Base-by-base conservation (phyloP, 2,329 filamentous ascomycete species). In the Albophoma yamanashiensis region DNA sequence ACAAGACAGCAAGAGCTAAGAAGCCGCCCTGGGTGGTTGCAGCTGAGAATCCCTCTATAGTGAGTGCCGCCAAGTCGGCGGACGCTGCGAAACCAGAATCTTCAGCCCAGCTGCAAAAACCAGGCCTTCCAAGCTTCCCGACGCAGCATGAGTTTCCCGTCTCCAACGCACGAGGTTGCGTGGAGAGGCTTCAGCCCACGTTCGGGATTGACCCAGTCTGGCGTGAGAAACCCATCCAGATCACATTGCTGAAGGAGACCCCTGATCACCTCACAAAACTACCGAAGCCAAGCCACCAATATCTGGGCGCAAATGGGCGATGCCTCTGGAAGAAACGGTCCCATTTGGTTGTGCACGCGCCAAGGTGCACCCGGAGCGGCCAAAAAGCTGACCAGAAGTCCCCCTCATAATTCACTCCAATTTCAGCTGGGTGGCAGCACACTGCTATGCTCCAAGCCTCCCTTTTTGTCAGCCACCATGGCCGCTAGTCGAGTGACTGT, bases 101-200 rank as follows among this genome's bases (percentile, higher is more conserved):
- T 50, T 11, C 45, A 50, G 45, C 45, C 17, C 45, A 27, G 45
- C 22, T 27, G 8, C 12, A 12, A 27, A 50, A 17, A 27, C 22
- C 45, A 50, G 1, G 45, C 17, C 45, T 27, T 22, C 22, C 58
- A 61, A 56, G 17, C 53, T 47, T 50, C 55, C 58, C 55, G 52
- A 56, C 56, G 22, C 59, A 45, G 42, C 60, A 63, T 22, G 25
- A 42, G 22, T 31, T 31, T 31, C 27, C 27, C 5, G 27, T 58
- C 22, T 67, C 65, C 56, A 65, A 65, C 56, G 42, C 61, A 39
- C 62, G 58, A 42, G 58, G 22, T 3, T 50, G 42, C 27, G 9
- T 25, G 20, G 58, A 45, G 34, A 22, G 3, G 2, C 38, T 31
- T 20, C 42, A 22, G 31, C 6, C 6, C 42, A 1, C 14, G 12